Evolutionary conservation across 108 stramenopile genomes (phyloP).

Genomic region (Cafeteria roenbergensis): DNA sequence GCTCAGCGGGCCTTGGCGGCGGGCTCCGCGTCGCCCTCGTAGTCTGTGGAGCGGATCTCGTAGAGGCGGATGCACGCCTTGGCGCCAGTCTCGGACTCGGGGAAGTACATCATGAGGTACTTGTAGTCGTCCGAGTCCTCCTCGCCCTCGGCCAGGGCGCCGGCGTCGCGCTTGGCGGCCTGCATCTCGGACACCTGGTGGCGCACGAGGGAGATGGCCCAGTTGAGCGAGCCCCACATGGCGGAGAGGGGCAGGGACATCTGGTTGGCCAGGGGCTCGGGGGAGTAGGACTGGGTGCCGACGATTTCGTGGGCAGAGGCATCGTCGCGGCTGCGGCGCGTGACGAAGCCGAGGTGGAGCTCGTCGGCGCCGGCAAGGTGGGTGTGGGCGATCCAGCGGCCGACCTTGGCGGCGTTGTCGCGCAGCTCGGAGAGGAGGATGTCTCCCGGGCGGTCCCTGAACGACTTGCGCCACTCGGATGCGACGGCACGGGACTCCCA

Average conservation of each 20-base stretch:
- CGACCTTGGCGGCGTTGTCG: slow-evolving; percentile 90
- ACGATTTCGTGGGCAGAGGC: slow-evolving; percentile 73
- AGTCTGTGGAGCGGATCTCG: too few species aligned
- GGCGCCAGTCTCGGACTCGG: too few species aligned
- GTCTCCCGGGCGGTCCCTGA: slow-evolving; percentile 77
- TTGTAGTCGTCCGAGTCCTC: too few species aligned
- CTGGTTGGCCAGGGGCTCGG: slow-evolving; percentile 85
- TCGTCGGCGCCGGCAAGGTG: slow-evolving; percentile 80
- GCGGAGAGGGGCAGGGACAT: slow-evolving; percentile 71
- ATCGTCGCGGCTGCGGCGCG: slow-evolving; percentile 61
- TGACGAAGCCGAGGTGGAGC: slow-evolving; percentile 93
- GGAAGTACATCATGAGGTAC: too few species aligned
- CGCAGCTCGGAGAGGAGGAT: slow-evolving; percentile 87
- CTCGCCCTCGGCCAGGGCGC: too few species aligned
- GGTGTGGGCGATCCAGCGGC: slow-evolving; percentile 91
- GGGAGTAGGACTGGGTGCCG: slow-evolving; percentile 84
- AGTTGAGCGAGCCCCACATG: slow-evolving; percentile 93
- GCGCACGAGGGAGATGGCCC: too few species aligned
- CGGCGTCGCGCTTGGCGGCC: too few species aligned
- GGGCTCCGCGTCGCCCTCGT: too few species aligned
- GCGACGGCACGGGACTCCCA: slow-evolving; percentile 39
- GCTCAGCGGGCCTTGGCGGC: too few species aligned
- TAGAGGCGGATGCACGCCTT: too few species aligned
- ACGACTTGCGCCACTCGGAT: slow-evolving; percentile 57
- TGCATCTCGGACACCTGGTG: too few species aligned